Conservation (phyloP, 768 basidiomycete species). For the Cytidiella melzeri region DNA sequence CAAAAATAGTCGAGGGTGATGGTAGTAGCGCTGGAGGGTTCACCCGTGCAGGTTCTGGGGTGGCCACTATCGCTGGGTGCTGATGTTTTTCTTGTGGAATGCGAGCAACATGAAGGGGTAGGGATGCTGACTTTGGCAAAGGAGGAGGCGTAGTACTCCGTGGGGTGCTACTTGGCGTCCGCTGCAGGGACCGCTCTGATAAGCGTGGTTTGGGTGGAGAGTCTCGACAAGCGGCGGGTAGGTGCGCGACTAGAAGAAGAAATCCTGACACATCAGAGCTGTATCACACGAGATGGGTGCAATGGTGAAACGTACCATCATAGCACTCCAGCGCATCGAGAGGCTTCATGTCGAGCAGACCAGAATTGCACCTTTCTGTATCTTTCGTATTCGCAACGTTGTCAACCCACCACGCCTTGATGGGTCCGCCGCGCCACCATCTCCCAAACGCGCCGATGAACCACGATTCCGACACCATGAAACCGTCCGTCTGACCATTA, state of each 20-base stretch:
- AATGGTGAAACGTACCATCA: conserved; percentile 50
- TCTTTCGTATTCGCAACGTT: conserved; percentile 57
- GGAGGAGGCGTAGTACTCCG: conserved; percentile 79
- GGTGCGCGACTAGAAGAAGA: conserved; percentile 4
- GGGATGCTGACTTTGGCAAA: conserved; percentile 72
- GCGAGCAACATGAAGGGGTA: conserved; percentile 68
- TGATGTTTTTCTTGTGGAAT: conserved; percentile 15
- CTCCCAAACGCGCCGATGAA: conserved; percentile 87
- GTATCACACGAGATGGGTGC: conserved; percentile 21
- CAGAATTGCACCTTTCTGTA: conserved; percentile 71
- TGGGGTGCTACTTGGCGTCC: conserved; percentile 43
- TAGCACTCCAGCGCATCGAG: conserved; percentile 64
- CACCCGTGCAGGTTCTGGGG: conserved; percentile 9
- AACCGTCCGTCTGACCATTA: conserved; percentile 28
- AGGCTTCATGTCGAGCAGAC: conserved; percentile 70
- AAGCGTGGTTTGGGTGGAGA: conserved; percentile 45
- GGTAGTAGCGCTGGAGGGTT: conserved; percentile 11
- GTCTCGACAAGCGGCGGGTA: conserved; percentile 27
- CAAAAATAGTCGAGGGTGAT: conserved; percentile 26
- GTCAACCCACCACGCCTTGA: conserved; percentile 77
- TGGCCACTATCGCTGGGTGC: conserved; percentile 14
- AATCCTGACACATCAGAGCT: not conserved
- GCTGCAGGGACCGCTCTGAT: conserved; percentile 17
- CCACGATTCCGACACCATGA: conserved; percentile 72
- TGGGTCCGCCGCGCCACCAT: conserved; percentile 85